Percentiles rank a stretch among this genome's conserved stretches.
Evolutionary conservation across 371 early-diverging fungal species (phyloP).

Genomic region (Circinella umbellata): DNA sequence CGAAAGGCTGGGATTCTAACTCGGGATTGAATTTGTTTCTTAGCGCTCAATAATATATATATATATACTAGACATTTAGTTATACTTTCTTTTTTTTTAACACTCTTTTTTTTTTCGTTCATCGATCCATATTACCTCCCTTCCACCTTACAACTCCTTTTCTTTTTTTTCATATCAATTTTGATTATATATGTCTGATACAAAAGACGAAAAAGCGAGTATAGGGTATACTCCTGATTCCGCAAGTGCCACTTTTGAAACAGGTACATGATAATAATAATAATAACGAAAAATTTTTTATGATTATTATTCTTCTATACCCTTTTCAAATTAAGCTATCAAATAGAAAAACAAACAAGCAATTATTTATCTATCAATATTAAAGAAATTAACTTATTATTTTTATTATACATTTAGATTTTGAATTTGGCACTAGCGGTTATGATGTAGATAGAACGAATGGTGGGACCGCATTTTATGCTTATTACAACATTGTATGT

Average conservation of each 20-base stretch:
- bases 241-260: conserved; percentile 1
- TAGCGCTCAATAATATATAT: too few relatives aligned
- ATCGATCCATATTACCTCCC: not conserved
- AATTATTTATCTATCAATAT: not conserved
- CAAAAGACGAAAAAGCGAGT: conserved; percentile 6
- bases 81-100: too few relatives aligned
- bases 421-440: not conserved
- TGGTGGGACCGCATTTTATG: conserved; percentile 18
- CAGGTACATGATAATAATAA: not conserved
- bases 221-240: not conserved
- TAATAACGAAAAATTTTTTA: too few relatives aligned
- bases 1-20: too few relatives aligned
- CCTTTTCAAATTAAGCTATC: not conserved
- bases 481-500: conserved; percentile 74
- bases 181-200: not conserved
- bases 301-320: too few relatives aligned
- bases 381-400: not conserved
- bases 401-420: not conserved
- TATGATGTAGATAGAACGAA: conserved; percentile 4
- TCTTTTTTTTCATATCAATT: not conserved
- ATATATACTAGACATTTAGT: too few relatives aligned
- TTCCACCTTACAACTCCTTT: not conserved
- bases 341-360: too few relatives aligned
- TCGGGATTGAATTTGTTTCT: too few relatives aligned
- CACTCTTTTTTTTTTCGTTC: too few relatives aligned